A percentile compares a stretch with the other conserved stretches of the same genome.
phyloP scores from a whole-genome alignment of 2,329 filamentous ascomycete genomes.

The Beauveria caledonica region DNA sequence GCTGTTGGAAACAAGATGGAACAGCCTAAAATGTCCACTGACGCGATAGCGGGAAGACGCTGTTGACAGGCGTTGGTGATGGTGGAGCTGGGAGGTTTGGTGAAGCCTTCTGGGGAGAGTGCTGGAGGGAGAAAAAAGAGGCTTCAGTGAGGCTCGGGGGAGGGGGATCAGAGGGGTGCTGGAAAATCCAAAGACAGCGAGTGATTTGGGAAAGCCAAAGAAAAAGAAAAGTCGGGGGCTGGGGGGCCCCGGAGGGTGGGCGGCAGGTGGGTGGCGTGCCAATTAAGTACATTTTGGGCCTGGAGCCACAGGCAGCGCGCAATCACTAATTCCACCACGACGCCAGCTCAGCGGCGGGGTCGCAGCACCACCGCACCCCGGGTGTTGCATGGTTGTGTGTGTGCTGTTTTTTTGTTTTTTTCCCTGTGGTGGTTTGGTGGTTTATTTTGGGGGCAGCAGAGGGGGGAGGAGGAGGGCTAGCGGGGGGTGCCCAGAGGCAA shows the following conservation, averaged over 20 bases:
- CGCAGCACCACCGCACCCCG: background rate
- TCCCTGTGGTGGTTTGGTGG: background rate
- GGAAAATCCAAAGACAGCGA: constrained; percentile 15
- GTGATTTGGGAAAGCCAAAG: constrained; percentile 15
- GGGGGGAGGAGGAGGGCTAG: background rate
- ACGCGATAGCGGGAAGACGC: constrained; percentile 9
- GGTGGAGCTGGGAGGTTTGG: constrained; percentile 18
- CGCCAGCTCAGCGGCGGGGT: background rate
- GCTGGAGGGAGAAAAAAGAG: constrained; percentile 17
- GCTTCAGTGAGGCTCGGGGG: constrained; percentile 20
- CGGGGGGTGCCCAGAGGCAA: too few species aligned
- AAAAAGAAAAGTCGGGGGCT: constrained; percentile 16
- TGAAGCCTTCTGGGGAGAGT: constrained; percentile 8
- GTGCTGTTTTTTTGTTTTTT: background rate
- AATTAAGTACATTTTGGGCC: constrained; percentile 27
- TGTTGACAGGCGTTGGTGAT: constrained; percentile 16
- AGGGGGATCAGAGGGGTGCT: constrained; percentile 19
- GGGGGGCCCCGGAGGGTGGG: constrained; percentile 11
- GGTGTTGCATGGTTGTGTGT: background rate
- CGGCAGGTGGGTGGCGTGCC: constrained; percentile 25
- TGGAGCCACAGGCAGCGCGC: constrained; percentile 10
- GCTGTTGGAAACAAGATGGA: background rate
- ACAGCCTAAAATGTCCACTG: constrained; percentile 9
- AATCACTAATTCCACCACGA: constrained; percentile 21
- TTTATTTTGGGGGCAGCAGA: too few species aligned